phyloP scores from a whole-genome alignment of 2,329 filamentous ascomycete genomes.

The Trichoderma asperellum region DNA sequence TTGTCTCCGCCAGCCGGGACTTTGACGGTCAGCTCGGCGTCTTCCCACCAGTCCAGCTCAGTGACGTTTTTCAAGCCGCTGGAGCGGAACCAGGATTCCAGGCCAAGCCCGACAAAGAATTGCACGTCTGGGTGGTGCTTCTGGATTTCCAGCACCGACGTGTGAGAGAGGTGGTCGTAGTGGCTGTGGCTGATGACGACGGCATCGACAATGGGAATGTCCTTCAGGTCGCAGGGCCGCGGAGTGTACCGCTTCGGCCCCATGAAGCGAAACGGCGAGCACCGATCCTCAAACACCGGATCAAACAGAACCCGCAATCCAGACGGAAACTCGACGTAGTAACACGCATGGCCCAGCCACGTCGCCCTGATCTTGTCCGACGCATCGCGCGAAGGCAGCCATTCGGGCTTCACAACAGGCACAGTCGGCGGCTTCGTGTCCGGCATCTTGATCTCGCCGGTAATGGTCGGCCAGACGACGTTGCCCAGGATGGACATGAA shows the following conservation, averaged over 20 bases:
- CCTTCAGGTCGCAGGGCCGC: slow-evolving; percentile 73
- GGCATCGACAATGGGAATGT: slow-evolving; percentile 76
- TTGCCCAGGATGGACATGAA: slow-evolving; percentile 37
- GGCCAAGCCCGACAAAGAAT: slow-evolving; percentile 84
- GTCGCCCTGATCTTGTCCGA: slow-evolving; percentile 72
- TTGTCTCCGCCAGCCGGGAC: slow-evolving; percentile 40
- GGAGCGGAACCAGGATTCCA: slow-evolving; percentile 78
- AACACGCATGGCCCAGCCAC: slow-evolving; percentile 95
- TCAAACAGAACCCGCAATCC: slow-evolving; percentile 91
- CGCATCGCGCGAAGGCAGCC: slow-evolving; percentile 64
- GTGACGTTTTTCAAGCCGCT: slow-evolving; percentile 76
- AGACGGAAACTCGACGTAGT: slow-evolving; percentile 85
- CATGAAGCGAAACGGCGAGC: slow-evolving; percentile 72
- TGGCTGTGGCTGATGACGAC: slow-evolving; percentile 88
- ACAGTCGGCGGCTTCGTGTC: slow-evolving; percentile 69
- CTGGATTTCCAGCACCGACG: slow-evolving; percentile 72
- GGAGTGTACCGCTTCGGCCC: slow-evolving; percentile 79
- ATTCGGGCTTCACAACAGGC: slow-evolving; percentile 66
- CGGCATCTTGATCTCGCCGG: slow-evolving; percentile 52
- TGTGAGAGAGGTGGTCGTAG: slow-evolving; percentile 87
- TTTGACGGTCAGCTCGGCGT: slow-evolving; percentile 69
- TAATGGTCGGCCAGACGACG: slow-evolving; percentile 47
- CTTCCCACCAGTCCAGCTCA: slow-evolving; percentile 95
- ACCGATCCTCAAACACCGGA: slow-evolving; percentile 88
- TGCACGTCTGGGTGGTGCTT: slow-evolving; percentile 75